These are phyloP conservation scores for Cylindrotheca fusiformis DNA, from an alignment of 108 stramenopile genomes.

Conservation along the genomic window DNA sequence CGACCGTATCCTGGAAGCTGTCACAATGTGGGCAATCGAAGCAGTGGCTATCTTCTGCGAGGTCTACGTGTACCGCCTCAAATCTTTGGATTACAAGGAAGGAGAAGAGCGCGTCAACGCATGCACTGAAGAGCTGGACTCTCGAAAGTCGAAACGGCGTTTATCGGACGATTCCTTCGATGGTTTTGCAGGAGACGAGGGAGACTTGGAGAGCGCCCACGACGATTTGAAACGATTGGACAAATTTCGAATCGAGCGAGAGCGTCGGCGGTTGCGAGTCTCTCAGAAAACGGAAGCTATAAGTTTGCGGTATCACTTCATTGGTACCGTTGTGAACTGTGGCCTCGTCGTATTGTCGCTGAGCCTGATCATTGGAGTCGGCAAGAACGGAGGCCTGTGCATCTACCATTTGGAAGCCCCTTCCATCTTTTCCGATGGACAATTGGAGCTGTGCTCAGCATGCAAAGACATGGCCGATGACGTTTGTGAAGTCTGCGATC, in stretches of 20 bases:
- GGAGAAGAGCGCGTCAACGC: constrained; percentile 10
- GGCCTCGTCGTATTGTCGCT: constrained; percentile 19
- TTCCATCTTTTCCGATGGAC: constrained; percentile 25
- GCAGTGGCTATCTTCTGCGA: constrained; percentile 28
- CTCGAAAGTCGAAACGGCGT: constrained; percentile 4
- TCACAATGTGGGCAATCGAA: constrained; percentile 40
- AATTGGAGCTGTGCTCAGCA: constrained; percentile 19
- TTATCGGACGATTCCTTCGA: neutral
- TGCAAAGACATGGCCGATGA: constrained; percentile 8
- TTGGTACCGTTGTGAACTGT: constrained; percentile 28
- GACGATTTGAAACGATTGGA: neutral
- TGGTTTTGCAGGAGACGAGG: neutral
- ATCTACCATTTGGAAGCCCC: constrained; percentile 12
- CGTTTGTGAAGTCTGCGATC: constrained; percentile 14
- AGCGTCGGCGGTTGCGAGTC: constrained; percentile 20
- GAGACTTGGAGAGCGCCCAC: neutral
- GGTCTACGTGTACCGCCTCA: constrained; percentile 15
- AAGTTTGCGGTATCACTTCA: constrained; percentile 20
- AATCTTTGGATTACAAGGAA: constrained; percentile 7
- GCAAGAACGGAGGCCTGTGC: constrained; percentile 32
- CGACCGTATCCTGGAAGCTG: constrained; percentile 31
- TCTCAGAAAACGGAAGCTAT: constrained; percentile 16
- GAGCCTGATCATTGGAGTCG: constrained; percentile 24
- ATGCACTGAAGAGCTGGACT: constrained; percentile 7
- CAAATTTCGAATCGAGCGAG: constrained; percentile 23